Evolutionary conservation across 305 asterid species (phyloP), one percentile per base, ranked within the genome.

Genomic region (Ruellia speciosa): DNA sequence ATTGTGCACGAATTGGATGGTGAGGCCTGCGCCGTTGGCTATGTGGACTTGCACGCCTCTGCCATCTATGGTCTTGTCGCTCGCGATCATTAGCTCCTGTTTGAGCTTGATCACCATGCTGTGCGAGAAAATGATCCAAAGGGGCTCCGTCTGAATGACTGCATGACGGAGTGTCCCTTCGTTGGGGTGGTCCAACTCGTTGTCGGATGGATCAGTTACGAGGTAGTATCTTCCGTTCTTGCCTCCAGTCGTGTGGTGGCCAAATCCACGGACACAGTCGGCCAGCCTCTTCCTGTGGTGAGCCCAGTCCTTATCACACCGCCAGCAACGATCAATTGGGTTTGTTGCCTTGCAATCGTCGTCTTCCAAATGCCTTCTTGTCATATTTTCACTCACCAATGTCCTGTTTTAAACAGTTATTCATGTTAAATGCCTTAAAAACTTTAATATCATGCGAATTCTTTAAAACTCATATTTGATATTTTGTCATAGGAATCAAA

Each of bases 311-410:
- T 70, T 79, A 45, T 81, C 74, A 61, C 95, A 86, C 52, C 95
- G 72, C 95, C 95, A 86, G 61, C 95, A 83, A 0, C 72, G 70
- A 69, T 86, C 92, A 18, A 86, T 86, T 9, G 95, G 92, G 71
- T 86, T 86, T 5, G 79, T 77, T 3, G 92, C 85, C 66, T 57
- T 56, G 77, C 95, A 83, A 0, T 57, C 70, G 11, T 15, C 54
- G 33, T 28, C 65, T 11, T n/a, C 37, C 2, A 82, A 76, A 47
- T 71, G 66, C 68, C 94, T 80, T 58, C 90, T 82, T 3, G 84
- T 77, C 5, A 15, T 45, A 43, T 52, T 72, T 17, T 34, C 24
- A 16, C 58, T 43, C 8, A 47, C 14, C 70, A 78, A 59, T 14
- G 59, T 59, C 63, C 84, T 78, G 31, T 24, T 24, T 24, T 24